Conservation (phyloP, 2,329 filamentous ascomycete genomes). For the Cytospora schulzeri region DNA sequence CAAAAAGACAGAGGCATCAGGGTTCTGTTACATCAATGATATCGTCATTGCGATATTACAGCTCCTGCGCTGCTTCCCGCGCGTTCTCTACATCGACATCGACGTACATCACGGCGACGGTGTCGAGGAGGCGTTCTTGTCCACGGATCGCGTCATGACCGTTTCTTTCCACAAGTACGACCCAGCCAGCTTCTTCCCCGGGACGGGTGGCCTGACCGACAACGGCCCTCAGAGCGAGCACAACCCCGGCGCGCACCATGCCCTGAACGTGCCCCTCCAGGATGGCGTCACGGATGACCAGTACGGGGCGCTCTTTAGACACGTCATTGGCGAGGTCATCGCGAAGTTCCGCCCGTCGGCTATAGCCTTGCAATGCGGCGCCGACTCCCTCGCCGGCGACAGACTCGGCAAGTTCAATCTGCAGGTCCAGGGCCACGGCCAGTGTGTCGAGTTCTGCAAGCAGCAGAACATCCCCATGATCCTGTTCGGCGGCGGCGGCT, state of each 20-base stretch:
- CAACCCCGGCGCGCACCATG: conserved; percentile 86
- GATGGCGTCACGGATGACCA: conserved; percentile 91
- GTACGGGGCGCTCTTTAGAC: conserved; percentile 83
- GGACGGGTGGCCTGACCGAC: conserved; percentile 83
- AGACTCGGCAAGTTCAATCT: conserved; percentile 94
- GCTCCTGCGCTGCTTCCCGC: conserved; percentile 76
- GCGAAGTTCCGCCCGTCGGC: conserved; percentile 84
- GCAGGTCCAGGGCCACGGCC: conserved; percentile 90
- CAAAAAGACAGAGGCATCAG: conserved; percentile 89
- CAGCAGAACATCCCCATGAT: conserved; percentile 77
- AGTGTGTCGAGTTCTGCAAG: conserved; percentile 89
- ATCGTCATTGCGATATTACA: conserved; percentile 93
- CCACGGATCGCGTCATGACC: conserved; percentile 78
- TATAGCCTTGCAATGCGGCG: conserved; percentile 93
- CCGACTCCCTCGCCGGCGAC: conserved; percentile 91
- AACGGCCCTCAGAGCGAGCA: conserved; percentile 81
- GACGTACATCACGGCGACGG: conserved; percentile 92
- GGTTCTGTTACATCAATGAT: conserved; percentile 99
- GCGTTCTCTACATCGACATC: conserved; percentile 93
- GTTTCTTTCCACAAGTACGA: conserved; percentile 78
- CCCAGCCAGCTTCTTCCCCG: conserved; percentile 80
- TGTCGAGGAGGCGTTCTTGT: conserved; percentile 89
- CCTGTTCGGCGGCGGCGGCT: conserved; percentile 91
- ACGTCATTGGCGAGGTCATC: conserved; percentile 76
- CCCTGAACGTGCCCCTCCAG: conserved; percentile 85